Evolutionary conservation across 441 rosid species (phyloP).

Genomic region (Adansonia gregorii): DNA sequence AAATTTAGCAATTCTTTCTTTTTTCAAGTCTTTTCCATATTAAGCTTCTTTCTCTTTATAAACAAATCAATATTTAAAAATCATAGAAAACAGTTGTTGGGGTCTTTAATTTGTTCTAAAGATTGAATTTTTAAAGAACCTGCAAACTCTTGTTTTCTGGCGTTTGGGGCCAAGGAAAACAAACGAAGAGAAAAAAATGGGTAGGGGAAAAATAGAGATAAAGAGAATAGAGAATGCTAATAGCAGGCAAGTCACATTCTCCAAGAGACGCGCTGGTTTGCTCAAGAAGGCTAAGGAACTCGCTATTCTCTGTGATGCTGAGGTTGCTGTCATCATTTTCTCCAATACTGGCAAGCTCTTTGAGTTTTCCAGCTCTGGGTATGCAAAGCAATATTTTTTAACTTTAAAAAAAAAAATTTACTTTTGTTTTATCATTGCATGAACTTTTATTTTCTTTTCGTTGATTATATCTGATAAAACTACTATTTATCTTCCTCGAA

Average conservation of each 20-base stretch:
- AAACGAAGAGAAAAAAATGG: constrained; percentile 45
- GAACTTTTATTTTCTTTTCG: constrained; percentile 9
- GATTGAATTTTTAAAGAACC: background rate
- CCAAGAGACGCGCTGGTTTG: constrained; percentile 88
- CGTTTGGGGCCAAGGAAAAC: constrained; percentile 6
- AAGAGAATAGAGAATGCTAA: constrained; percentile 92
- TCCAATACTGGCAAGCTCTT: constrained; percentile 93
- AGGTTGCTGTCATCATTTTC: constrained; percentile 91
- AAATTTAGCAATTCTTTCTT: constrained; percentile 51
- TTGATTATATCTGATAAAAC: background rate
- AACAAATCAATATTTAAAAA: background rate
- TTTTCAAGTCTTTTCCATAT: constrained; percentile 32
- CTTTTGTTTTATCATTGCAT: constrained; percentile 34
- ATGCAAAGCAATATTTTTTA: constrained; percentile 28
- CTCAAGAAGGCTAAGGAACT: constrained; percentile 92
- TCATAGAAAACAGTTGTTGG: constrained; percentile 6
- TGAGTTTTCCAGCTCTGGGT: constrained; percentile 85
- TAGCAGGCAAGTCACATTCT: constrained; percentile 96
- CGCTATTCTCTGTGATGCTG: constrained; percentile 90
- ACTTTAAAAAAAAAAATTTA: background rate
- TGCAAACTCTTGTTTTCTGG: constrained; percentile 20
- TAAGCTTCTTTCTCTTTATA: constrained; percentile 21
- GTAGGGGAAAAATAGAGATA: constrained; percentile 95
- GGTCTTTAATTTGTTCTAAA: background rate
- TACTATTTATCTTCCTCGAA: background rate